Base-by-base conservation (phyloP, 345 rosid genomes). In the Psidium guajava region DNA sequence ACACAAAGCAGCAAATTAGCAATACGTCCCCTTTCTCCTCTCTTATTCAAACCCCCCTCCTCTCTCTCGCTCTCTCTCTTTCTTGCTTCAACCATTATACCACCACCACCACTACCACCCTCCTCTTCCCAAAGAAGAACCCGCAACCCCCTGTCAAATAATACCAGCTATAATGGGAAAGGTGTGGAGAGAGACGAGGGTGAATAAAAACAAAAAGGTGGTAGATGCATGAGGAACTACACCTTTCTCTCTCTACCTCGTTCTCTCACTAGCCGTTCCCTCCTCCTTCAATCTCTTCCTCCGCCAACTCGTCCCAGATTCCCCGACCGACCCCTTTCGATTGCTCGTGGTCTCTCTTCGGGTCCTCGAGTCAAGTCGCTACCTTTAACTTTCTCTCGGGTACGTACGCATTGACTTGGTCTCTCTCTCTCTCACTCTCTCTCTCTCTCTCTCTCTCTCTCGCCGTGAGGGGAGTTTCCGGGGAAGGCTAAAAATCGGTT, bases 211-310 rank as follows among this genome's bases (percentile, higher is more conserved):
- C 47, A 69, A 84, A 84, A 84, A 92, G 95, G 95, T 94, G 95
- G 98, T 93, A 89, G 95, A 94, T 93, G 94, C 96, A 94, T 93
- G 94, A 93, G 91, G 89, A 92, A 86, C 91, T 84, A 87, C 54
- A 55, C 25, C 64, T 42, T 55, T 58, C 69, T 54, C 27, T 40
- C 84, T 55, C 28, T 25, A 5, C 42, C 75, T 7, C 44, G 1
- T 8, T 28, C 75, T 64, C 75, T 64, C 75, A 16, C 44, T 73
- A 11, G 36, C 82, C 24, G 22, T n/a, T 54, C 75, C 42, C 28
- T 14, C 40, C 85, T 83, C 4, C 80, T 77, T 36, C 53, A 53
- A 82, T 69, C 80, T 69, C 11, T 36, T 21, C 77, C 80, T 36
- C 12, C 47, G 80, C 47, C 80, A 69, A 18, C 80, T 18, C 77